Base-by-base conservation (phyloP, 2,329 filamentous ascomycete genomes). In the Calonectria hongkongensis region DNA sequence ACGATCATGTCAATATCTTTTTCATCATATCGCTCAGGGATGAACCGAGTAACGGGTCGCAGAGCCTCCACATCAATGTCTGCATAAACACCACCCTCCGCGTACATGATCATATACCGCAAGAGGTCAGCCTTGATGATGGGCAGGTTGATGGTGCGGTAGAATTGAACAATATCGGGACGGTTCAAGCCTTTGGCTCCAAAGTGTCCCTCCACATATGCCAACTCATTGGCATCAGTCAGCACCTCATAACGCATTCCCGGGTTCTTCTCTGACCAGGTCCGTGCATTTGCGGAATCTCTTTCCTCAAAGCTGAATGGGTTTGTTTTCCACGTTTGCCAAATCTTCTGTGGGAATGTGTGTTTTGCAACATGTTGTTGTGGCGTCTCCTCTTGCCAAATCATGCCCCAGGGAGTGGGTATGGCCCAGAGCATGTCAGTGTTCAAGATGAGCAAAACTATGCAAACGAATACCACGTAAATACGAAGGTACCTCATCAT, bases 301-400 rank as follows among this genome's bases (percentile, higher is more conserved):
- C 90, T 87, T 78, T 91, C 88, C 74, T 93, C 92, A 79, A 94
- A 94, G 2, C 87, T 86, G 41, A 94, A 85, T 2, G 93, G 91
- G 73, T 92, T 89, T 33, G 92, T 89, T 81, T 94, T 95, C 93
- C 93, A 95, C 0, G 91, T 93, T 82, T 95, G 93, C 93, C 93
- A 95, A 76, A 95, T 93, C 83, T 94, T 95, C 68, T 88, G 87
- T 7, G 88, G 93, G 77, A 92, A 94, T 27, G 76, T 81, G 76
- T 75, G 80, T 63, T 79, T 81, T 33, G 68, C 81, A 72, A 62
- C 30, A 4, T 65, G 70, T 68, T 66, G 18, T 21, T 54, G 15
- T 27, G 62, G 36, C 78, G 50, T 10, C 66, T 60, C 7, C 68
- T 68, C 27, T 75, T 66, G 39, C 64, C 73, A 73, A 27, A 79